Base-by-base conservation (phyloP, 2,329 filamentous ascomycete species). In the Cercospora sp. region DNA sequence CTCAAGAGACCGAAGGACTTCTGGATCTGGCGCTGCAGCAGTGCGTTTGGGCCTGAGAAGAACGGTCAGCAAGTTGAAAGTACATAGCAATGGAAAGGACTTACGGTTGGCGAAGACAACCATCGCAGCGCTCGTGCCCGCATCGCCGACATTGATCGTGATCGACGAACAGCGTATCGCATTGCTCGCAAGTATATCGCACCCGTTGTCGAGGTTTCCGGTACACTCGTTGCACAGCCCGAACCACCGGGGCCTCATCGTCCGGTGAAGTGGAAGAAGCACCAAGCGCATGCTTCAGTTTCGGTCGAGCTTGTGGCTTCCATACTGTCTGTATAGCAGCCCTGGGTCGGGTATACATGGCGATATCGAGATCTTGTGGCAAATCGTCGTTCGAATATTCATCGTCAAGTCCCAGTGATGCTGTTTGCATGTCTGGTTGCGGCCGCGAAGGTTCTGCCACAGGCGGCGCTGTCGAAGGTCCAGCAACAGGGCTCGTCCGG, bases 131-230 rank as follows among this genome's bases (percentile, higher is more conserved):
- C 40, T 69, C 59, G 37, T 69, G 67, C 16, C 67, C 67, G 40
- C 67, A 69, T 43, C 51, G 57, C 13, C 82, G 79, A 74, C 89
- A 89, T 71, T 88, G 88, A 68, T 84, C 79, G 73, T 90, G 86
- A 1, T 87, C 81, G 3, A 84, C 80, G 1, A 85, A 82, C 77
- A 88, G 90, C 49, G 87, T 82, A 18, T 84, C 83, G 81, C 91
- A 93, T 63, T 84, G 81, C 72, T 89, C 85, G 78, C 91, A 93
- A 51, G 78, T 80, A 77, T 81, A 84, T 4, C 82, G 79, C 5
- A 84, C 78, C 28, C 82, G 77, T 58, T 79, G 79, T 55, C 82
- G 77, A 37, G 82, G 81, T 74, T 82, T 83, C 58, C 80, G 77
- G 76, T 80, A 83, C 45, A 81, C 80, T 12, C 82, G 71, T 57